Base-by-base conservation (phyloP, 2,329 filamentous ascomycete genomes). In the Calonectria naviculata region DNA sequence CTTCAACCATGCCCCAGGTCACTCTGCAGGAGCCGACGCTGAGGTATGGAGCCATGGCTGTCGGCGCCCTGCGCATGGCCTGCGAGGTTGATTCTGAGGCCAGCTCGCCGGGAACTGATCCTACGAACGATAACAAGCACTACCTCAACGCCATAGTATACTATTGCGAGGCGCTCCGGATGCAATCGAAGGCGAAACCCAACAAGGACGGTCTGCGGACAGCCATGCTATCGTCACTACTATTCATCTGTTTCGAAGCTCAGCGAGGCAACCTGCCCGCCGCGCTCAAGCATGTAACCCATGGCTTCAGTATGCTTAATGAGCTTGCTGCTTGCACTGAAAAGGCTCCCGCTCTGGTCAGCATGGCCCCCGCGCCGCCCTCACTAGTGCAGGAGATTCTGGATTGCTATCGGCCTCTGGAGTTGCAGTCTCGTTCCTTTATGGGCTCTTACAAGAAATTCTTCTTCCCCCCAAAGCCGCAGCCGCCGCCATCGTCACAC, bases 231-330 rank as follows among this genome's bases (percentile, higher is more conserved):
- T 80, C 84, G 1, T 85, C 84, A 0, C 75, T 85, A 4, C 70
- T 85, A 0, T 85, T 85, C 46, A 82, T 85, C 44, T 84, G 83
- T 67, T 85, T 85, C 38, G 84, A 85, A 54, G 75, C 83, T 3
- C 82, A 84, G 68, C 76, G 84, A 5, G 84, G 83, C 3, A 85
- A 85, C 15, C 79, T 81, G 65, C 79, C 83, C 1, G 82, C 82
- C 3, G 83, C 84, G 5, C 79, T 85, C 5, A 84, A 85, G 66
- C 84, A 85, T 62, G 76, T 85, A 49, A 83, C 78, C 1, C 81
- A 84, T 38, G 84, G 84, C 42, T 84, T 85, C 58, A 82, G 79
- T 34, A 83, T 84, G 81, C 74, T 84, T 6, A 84, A 84, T 24
- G 83, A 84, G 66, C 79, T 84, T 13, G 78, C 82, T 0, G 78